Percentiles rank a stretch among this genome's conserved stretches.
These are phyloP conservation scores for Gossypium davidsonii DNA, from an alignment of 441 rosid genomes.

Conservation along the genomic window DNA sequence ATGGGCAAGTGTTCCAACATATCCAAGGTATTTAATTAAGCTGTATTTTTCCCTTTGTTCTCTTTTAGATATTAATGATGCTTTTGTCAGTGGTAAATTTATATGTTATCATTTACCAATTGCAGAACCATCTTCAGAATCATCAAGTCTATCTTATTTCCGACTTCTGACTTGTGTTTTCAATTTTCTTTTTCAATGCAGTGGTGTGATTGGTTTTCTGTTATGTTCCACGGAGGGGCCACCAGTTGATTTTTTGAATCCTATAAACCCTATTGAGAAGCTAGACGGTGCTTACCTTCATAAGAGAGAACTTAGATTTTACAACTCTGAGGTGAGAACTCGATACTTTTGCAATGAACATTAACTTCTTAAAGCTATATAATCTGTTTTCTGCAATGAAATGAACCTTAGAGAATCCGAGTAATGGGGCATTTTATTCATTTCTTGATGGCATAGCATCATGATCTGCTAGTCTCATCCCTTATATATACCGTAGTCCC, in stretches of 20 bases:
- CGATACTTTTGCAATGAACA: neutral
- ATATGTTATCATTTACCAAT: neutral
- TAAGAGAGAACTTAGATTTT: conserved; percentile 65
- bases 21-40: conserved; percentile 65
- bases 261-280: conserved; percentile 89
- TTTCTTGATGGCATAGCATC: neutral
- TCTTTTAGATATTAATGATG: neutral
- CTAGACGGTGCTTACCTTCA: conserved; percentile 64
- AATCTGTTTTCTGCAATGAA: neutral
- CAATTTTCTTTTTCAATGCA: conserved; percentile 20
- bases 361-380: neutral
- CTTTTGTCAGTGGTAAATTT: neutral
- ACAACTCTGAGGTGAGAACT: conserved; percentile 68
- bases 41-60: neutral
- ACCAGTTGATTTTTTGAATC: conserved; percentile 72
- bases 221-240: conserved; percentile 79
- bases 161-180: neutral
- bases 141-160: neutral
- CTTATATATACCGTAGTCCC: neutral
- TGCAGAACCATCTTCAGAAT: neutral
- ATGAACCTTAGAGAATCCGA: neutral
- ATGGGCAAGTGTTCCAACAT: conserved; percentile 94
- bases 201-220: conserved; percentile 85
- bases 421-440: neutral
- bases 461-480: neutral